phyloP scores from a whole-genome alignment of 352 stramenopile species.

The Phytophthora cryptogea region DNA sequence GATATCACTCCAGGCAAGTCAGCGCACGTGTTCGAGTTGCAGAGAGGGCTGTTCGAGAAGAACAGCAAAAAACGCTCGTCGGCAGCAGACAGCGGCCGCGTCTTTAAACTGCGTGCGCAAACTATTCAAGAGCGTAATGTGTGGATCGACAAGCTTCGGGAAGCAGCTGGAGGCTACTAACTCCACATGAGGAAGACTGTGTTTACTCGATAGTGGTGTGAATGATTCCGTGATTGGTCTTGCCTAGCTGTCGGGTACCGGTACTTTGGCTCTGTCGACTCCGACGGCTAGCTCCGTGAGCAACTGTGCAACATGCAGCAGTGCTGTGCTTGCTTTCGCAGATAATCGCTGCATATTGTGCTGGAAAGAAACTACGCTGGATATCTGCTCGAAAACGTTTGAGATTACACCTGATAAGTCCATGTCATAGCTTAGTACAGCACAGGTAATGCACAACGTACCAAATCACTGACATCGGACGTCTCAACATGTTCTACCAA shows the following conservation, averaged over 20 bases:
- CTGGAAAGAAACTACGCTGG: background rate
- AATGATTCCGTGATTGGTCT: slow-evolving; percentile 7
- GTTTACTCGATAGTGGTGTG: slow-evolving; percentile 4
- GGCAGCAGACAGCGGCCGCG: slow-evolving; percentile 65
- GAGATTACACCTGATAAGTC: too few species aligned
- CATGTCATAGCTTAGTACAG: too few species aligned
- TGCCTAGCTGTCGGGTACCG: background rate
- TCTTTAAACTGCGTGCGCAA: slow-evolving; percentile 85
- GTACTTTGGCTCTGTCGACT: slow-evolving; percentile 6
- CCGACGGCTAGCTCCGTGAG: slow-evolving; percentile 1
- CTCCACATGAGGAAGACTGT: background rate
- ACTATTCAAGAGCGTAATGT: slow-evolving; percentile 83
- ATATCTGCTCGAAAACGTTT: background rate
- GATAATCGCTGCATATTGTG: slow-evolving; percentile 4
- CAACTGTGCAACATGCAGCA: slow-evolving; percentile 10
- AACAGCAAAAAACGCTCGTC: slow-evolving; percentile 81
- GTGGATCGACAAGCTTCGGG: slow-evolving; percentile 80
- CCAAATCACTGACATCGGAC: slow-evolving; percentile 25
- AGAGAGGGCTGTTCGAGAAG: slow-evolving; percentile 80
- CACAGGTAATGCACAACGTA: slow-evolving; percentile 20
- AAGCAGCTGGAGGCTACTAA: slow-evolving; percentile 53
- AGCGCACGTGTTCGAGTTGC: slow-evolving; percentile 73
- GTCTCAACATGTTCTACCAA: slow-evolving; percentile 34
- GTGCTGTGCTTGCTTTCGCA: background rate
- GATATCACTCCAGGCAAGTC: slow-evolving; percentile 77